Evolutionary conservation across 768 basidiomycete genomes (phyloP), one percentile per base, ranked within the genome.

Genomic region (Mycena chlorophos): DNA sequence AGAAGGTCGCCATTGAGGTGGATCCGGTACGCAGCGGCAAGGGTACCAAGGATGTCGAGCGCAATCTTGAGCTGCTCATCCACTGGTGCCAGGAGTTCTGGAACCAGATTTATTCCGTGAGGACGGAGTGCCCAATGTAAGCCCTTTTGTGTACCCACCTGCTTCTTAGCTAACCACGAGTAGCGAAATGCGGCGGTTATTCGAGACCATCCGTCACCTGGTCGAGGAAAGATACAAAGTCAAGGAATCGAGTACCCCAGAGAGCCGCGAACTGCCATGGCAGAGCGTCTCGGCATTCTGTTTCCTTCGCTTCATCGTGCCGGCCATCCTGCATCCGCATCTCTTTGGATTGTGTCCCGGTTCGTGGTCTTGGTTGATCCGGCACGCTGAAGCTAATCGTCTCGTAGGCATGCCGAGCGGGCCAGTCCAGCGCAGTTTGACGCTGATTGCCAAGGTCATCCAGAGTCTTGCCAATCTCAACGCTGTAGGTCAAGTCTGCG

Each of bases 391-490:
- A 23, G 43, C 54, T 39, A 60, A 6, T 26, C n/a, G 20, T 54
- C 30, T 12, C 28, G 3, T 55, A 93, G 89, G 88, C 42, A 77
- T 90, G 54, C 87, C 90, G 3, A 78, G 78, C 52, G 66, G 75
- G 19, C 73, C 83, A 8, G 83, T 92, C 10, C 86, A 90, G 65
- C 84, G 92, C 30, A 93, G 87, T 67, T 77, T 95, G 48, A 94
- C 88, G 0, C 68, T 91, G 61, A 85, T 95, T 51, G 92, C 91
- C 5, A 94, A 92, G 70, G 89, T 88, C n/a, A 80, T 95, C 19
- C 91, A 93, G 70, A 94, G 88, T 61, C 74, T 94, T 37, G 93
- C 93, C 4, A 95, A 95, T 69, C 73, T 94, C 52, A 92, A 90
- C 60, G 69, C 81, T 6, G 89, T 88, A 67, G 62, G 86, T 72